phyloP scores from a whole-genome alignment of 305 asterid species.

The Fraxinus latifolia region DNA sequence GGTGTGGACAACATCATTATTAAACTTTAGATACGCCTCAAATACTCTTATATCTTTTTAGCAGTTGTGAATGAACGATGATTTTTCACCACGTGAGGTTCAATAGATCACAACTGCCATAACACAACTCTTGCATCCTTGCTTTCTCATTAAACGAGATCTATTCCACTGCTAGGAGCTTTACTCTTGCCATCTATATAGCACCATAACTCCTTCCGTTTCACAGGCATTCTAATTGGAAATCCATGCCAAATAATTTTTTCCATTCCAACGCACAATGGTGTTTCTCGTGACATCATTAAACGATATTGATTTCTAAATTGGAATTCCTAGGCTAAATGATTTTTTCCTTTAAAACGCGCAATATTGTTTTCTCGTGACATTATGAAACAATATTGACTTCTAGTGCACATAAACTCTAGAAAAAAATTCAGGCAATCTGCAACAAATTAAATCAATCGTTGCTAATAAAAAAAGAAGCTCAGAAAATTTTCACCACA shows the following conservation, averaged over 20 bases:
- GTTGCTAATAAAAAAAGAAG: neutral
- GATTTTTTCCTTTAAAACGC: neutral
- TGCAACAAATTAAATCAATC: neutral
- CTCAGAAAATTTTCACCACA: neutral
- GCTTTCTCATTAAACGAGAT: neutral
- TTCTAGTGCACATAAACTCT: neutral
- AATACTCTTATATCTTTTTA: neutral
- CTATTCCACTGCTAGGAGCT: neutral
- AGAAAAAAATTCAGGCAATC: neutral
- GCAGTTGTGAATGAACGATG: neutral
- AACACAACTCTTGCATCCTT: neutral
- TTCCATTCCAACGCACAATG: neutral
- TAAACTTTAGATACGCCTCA: neutral
- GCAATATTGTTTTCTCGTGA: neutral
- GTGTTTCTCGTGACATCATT: neutral
- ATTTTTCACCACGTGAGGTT: neutral
- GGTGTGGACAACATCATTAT: neutral
- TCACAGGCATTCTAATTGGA: neutral
- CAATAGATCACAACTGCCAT: neutral
- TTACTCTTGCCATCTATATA: neutral
- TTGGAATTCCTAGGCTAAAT: neutral
- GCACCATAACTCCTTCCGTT: neutral
- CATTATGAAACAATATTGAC: neutral
- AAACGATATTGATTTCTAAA: neutral
- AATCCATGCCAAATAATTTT: neutral